Evolutionary conservation across 495 filamentous ascomycete genomes (phyloP).

Genomic region (Paragyromitra xinjiangensis): DNA sequence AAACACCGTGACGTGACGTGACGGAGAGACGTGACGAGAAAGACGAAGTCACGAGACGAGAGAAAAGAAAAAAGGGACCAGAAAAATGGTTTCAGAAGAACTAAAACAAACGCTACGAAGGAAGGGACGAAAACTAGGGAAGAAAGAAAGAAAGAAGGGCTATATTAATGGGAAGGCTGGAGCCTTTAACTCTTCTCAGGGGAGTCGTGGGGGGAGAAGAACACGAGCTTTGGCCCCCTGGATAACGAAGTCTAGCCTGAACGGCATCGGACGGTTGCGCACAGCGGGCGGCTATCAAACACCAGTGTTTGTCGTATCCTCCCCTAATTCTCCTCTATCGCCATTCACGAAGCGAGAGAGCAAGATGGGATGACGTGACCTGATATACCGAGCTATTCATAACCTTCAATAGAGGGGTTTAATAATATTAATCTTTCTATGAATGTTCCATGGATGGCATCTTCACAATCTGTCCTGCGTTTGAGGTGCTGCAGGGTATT

Average conservation of each 20-base stretch:
- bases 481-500: slow-evolving; percentile 35
- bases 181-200: slow-evolving; percentile 24
- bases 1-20: neutral
- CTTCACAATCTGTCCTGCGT: slow-evolving; percentile 11
- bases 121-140: slow-evolving; percentile 11
- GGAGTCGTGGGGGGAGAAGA: neutral
- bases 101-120: slow-evolving; percentile 28
- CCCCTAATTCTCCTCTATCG: slow-evolving; percentile 13
- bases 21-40: slow-evolving; percentile 20
- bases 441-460: slow-evolving; percentile 26
- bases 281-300: slow-evolving; percentile 38
- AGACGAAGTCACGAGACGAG: slow-evolving; percentile 19
- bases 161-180: slow-evolving; percentile 22
- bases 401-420: neutral
- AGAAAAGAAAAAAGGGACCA: neutral
- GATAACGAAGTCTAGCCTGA: slow-evolving; percentile 17
- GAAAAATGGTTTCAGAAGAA: slow-evolving; percentile 2
- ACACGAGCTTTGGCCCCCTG: slow-evolving; percentile 17
- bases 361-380: slow-evolving; percentile 6
- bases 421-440: slow-evolving; percentile 5
- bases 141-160: slow-evolving; percentile 2
- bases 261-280: neutral
- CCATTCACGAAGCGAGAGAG: slow-evolving; percentile 22
- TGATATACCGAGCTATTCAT: neutral
- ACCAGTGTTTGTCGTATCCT: slow-evolving; percentile 24